Percentiles rank a stretch among this genome's conserved stretches.
These are phyloP conservation scores for Neurospora hispaniola DNA, from an alignment of 495 filamentous ascomycete species.

Conservation along the genomic window DNA sequence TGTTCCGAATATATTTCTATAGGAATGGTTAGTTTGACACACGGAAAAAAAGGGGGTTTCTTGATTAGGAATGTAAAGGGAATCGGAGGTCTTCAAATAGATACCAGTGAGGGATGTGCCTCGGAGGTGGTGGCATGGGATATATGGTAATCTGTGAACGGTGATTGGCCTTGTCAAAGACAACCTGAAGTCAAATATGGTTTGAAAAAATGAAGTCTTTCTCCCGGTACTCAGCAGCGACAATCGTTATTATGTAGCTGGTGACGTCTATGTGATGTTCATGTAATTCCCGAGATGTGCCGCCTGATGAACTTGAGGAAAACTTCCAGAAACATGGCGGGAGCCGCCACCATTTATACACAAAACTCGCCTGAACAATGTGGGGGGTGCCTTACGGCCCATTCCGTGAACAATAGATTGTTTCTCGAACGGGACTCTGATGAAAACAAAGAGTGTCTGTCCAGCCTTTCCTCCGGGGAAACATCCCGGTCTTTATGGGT, in stretches of 20 bases:
- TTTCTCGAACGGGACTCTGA: background rate
- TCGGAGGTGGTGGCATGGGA: background rate
- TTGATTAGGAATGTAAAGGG: background rate
- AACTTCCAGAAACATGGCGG: background rate
- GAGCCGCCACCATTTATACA: background rate
- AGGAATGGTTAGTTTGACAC: background rate
- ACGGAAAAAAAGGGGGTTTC: background rate
- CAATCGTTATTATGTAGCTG: background rate
- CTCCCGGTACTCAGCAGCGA: background rate
- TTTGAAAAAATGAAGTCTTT: background rate
- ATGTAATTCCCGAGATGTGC: background rate
- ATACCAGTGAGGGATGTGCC: background rate
- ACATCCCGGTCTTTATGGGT: background rate
- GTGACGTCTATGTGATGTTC: background rate
- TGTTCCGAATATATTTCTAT: background rate
- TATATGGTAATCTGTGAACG: background rate
- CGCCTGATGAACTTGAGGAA: background rate
- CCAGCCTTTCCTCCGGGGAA: background rate
- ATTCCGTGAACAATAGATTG: background rate
- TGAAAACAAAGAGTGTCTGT: background rate
- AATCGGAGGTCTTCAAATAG: background rate
- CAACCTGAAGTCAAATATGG: background rate
- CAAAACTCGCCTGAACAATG: background rate
- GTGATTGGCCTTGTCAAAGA: background rate
- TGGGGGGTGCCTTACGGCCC: background rate